Evolutionary conservation across 2,329 filamentous ascomycete species (phyloP), one percentile per base, ranked within the genome.

Genomic region (Hawksworthiomyces lignivorus): DNA sequence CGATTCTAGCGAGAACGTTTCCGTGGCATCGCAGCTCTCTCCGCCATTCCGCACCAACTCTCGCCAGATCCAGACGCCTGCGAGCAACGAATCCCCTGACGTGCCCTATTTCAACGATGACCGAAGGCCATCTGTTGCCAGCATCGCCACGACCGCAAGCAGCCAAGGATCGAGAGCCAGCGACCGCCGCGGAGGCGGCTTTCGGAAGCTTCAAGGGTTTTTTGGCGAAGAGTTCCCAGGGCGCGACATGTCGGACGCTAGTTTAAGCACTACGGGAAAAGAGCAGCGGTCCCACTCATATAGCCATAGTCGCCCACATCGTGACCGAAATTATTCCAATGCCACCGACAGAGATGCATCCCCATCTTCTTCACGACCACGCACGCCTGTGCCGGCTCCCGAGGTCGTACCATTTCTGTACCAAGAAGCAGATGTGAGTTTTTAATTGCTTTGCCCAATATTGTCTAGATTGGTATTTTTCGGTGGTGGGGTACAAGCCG

Each of bases 361-460:
- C 40, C 87, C 87, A 30, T 75, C 77, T 39, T 79, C 77, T 24
- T 88, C 84, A 21, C 75, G 87, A 51, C 87, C 89, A 36, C 76
- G 84, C 53, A 94, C 87, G n/a, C 88, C 89, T 11, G 72, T 88
- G 39, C 86, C 86, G 31, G 87, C 86, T 11, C 92, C 87, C 56
- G 90, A 97, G 63, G 88, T 98, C 44, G 92, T 94, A 29, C 92
- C 92, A n/a, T 98, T 95, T 73, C 74, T 94, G 48, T 97, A 92
- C 59, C 92, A 97, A 63, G 87, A 92, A 58, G 75, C 75, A 51
- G 77, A 86, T 67, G 82, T 86, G 62, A 69, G 80, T 73, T 48
- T 48, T 19, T 20, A 24, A 19, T 40, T 44, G 22, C 19, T 37
- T 27, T 28, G 12, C 24, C 24, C 12, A 26, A 2, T 26, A 26